Evolutionary conservation across 495 filamentous ascomycete species (phyloP), one percentile per base, ranked within the genome.

Genomic region (Aspergillus haitiensis): DNA sequence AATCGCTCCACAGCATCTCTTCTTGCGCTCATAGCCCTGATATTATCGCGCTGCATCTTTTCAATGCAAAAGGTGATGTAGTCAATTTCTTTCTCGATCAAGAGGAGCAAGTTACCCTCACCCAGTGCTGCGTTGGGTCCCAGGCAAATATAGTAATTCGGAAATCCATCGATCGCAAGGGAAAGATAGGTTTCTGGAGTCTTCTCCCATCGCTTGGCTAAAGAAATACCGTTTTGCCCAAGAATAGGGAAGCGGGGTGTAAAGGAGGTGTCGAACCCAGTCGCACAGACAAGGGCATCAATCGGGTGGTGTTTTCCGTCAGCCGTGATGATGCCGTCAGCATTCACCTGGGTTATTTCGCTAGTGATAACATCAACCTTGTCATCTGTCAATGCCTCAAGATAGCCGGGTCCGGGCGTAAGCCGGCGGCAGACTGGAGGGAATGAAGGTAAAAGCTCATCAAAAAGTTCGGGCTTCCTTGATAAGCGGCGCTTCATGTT

Each of bases 101-200:
- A 57, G 31, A 77, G 62, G 27, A 78, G 67, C 12, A 79, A 58
- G 16, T 75, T 79, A 7, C 79, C 80, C 49, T 80, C 79, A 1
- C 75, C 80, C 8, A 82, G 64, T 1, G 74, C 72, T 9, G 77
- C 69, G 52, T 82, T 82, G 6, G 75, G 76, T 2, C 78, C 77
- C 11, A 81, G 63, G 46, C 75, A 72, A 37, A 83, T 78, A 67
- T 87, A 88, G 63, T 85, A 85, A 59, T 89, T 89, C 3, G 87
- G 86, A 64, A 89, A 89, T 0, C 76, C 80, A 52, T 86, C 79
- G 2, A 84, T 76, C 5, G 84, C 82, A 12, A 83, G 72, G 13
- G 81, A 84, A 36, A 86, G 75, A 59, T 90, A 88, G 5, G 78
- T 80, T 59, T 82, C 81, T 0, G 84, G 72, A 0, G 75, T 75